Conservation (phyloP, 179 eudicot genomes). For the Spergularia azorica region DNA sequence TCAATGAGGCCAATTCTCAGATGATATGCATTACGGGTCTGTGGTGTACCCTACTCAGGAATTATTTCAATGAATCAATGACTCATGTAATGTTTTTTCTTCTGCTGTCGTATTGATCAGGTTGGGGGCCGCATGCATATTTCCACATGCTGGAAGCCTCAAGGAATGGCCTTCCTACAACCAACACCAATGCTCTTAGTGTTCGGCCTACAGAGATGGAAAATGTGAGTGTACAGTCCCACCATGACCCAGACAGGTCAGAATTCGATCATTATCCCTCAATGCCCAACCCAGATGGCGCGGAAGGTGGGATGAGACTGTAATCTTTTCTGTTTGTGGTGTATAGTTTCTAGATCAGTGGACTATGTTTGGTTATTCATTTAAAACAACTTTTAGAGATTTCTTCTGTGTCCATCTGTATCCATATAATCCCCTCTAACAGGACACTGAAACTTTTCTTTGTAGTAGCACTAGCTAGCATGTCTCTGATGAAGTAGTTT, state of each 20-base stretch:
- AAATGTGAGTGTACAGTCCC: slow-evolving; percentile 30
- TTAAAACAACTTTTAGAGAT: background rate
- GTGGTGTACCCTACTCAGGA: background rate
- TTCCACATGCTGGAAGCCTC: slow-evolving; percentile 62
- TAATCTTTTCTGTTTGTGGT: slow-evolving; percentile 9
- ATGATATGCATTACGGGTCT: background rate
- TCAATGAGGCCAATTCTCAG: background rate
- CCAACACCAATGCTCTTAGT: slow-evolving; percentile 30
- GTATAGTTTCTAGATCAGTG: slow-evolving; percentile 23
- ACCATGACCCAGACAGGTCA: slow-evolving; percentile 24
- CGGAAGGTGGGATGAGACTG: slow-evolving; percentile 47
- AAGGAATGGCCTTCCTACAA: slow-evolving; percentile 38
- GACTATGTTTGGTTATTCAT: slow-evolving; percentile 6
- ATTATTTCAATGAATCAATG: background rate
- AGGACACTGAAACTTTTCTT: slow-evolving; percentile 8
- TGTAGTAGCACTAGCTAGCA: background rate
- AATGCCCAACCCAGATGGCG: slow-evolving; percentile 37
- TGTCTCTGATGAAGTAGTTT: background rate
- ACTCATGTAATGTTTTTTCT: background rate
- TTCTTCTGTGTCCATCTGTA: background rate
- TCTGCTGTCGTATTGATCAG: slow-evolving; percentile 17
- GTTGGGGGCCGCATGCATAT: slow-evolving; percentile 78
- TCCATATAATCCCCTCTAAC: slow-evolving; percentile 10
- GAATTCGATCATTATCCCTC: slow-evolving; percentile 29
- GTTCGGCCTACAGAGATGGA: slow-evolving; percentile 44